phyloP scores from a whole-genome alignment of 768 basidiomycete species.

The Serendipita vermifera region DNA sequence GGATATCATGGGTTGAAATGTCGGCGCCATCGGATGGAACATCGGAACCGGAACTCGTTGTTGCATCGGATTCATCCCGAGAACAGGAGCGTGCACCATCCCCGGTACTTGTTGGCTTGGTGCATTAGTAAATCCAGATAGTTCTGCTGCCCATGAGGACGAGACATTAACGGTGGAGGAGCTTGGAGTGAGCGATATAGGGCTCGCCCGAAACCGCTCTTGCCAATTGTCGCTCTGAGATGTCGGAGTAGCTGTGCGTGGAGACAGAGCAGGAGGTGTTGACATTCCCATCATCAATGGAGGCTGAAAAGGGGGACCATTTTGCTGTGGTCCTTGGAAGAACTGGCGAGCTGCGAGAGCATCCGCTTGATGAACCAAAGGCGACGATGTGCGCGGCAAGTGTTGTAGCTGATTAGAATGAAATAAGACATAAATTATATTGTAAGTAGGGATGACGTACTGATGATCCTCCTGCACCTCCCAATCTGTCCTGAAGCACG shows the following conservation, averaged over 20 bases:
- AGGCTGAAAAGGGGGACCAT: not conserved
- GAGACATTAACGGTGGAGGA: not conserved
- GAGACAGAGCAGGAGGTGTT: not conserved
- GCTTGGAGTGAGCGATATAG: not conserved
- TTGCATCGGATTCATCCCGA: too few species aligned
- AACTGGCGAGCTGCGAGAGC: constrained; percentile 66
- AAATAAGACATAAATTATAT: not conserved
- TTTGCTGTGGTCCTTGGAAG: constrained; percentile 30
- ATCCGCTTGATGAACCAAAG: constrained; percentile 48
- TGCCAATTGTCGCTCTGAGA: not conserved
- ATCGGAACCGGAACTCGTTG: constrained; percentile 3
- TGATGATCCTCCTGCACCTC: constrained; percentile 15
- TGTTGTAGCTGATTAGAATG: constrained; percentile 47
- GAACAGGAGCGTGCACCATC: too few species aligned
- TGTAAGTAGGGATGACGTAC: not conserved
- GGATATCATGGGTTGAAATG: not conserved
- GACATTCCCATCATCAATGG: not conserved
- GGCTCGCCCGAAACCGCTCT: not conserved
- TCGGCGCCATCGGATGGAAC: constrained; percentile 12
- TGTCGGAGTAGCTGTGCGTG: not conserved
- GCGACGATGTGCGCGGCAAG: constrained; percentile 46
- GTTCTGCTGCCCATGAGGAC: not conserved
- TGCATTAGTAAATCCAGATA: too few species aligned
- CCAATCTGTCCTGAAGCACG: constrained; percentile 11
- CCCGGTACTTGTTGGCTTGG: too few species aligned